Base-by-base conservation (phyloP, 2,329 filamentous ascomycete genomes). In the Colletotrichum nymphaeae region DNA sequence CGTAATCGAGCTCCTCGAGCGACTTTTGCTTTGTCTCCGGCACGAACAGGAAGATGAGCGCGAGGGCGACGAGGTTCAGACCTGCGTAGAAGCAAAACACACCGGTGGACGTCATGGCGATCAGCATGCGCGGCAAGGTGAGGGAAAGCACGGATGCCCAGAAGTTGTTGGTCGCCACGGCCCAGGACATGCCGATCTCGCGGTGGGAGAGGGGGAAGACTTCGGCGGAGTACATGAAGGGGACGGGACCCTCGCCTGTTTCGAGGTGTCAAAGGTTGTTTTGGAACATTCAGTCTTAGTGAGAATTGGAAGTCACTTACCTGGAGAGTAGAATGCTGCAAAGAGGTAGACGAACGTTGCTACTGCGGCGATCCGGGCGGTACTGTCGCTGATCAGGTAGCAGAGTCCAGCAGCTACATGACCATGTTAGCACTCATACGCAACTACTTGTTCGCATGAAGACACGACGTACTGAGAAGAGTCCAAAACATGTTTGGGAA, bases 401-500 rank as follows among this genome's bases (percentile, higher is more conserved):
- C 81, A 84, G 58, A 84, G 81, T 68, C 83, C 83, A 28, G 83
- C 83, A 9, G 78, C 82, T 80, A n/a, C 16, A 35, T 2, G 19
- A 22, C 5, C 0, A 42, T 32, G 4, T 73, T 28, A 73, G 9
- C 42, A 30, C 46, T 72, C 5, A 12, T 14, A 6, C 9, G 26
- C 9, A 19, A 14, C 3, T 3, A 5, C 14, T 22, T 66, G 64
- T 49, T 68, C 49, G 2, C 19, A 49, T 28, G 68, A 28, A 9
- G 35, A 9, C 8, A 8, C 24, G 60, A 76, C 74, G 72, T 71
- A 76, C 81, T 80, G 28, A 89, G 84, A 46, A 90, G 82, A 26
- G 89, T 89, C 86, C 89, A 91, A 28, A 89, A 86, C 90, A 93
- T 92, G 75, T 91, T 87, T 0, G 91, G 91, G 78, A 93, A 93